Evolutionary conservation across 106 monocot species (phyloP), one percentile per base, ranked within the genome.

Genomic region (Cymbidium sinense): DNA sequence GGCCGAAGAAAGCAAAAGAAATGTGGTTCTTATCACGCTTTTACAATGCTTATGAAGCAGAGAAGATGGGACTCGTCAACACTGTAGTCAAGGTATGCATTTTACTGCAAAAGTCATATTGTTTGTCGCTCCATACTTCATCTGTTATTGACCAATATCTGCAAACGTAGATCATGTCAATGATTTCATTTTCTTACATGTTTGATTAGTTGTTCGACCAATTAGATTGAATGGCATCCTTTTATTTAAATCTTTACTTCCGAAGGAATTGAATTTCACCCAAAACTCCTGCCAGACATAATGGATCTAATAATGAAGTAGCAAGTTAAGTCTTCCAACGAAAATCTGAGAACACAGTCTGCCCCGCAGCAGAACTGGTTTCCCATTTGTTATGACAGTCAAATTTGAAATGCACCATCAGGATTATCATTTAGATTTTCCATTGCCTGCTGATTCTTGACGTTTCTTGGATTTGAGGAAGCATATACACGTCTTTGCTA

Each of bases 1-100:
- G 96, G 25, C 96, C 96, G 0, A 96, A 96, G 80, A 93, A 89
- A 83, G 96, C 96, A 76, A 89, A 91, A 39, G 96, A 96, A 80
- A 96, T 96, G 93, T 96, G 96, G 93, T 96, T 96, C 62, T 35
- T 91, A 29, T 79, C 83, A 74, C 83, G 87, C 75, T 91, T 91
- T 78, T 96, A 96, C 71, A 84, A 86, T 84, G 96, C 93, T 50
- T 75, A 77, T 72, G 96, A 96, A 85, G 96, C 96, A 37, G 91
- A 96, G 55, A 93, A 83, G 86, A 96, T 96, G 96, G 96, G 96
- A 64, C 84, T 93, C 82, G 78, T 93, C 65, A 86, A 87, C 77
- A 58, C 77, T 58, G 96, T 93, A 20, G 96, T 96, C 18, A 89
- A 87, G 5, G 96, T 96, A 85, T 89, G 89, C 76, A 28, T 73